These are phyloP conservation scores for Chytriomyces confervae DNA, from an alignment of 192 early-diverging fungal genomes.

Conservation along the genomic window DNA sequence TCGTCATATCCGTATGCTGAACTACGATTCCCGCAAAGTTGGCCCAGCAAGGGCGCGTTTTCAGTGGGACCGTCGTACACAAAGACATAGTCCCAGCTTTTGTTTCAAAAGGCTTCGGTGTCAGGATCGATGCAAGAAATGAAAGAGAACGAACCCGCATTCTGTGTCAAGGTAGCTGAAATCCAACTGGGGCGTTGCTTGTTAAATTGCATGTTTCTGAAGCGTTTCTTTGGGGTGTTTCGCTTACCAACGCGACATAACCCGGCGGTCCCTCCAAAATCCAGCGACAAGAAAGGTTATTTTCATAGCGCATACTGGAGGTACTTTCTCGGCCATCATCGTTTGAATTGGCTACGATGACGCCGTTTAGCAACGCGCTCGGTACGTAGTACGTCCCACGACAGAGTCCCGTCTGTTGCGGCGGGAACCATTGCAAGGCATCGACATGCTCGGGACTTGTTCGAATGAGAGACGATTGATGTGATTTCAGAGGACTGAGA, in stretches of 20 bases:
- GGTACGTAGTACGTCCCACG: constrained; percentile 9
- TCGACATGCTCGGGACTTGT: background rate
- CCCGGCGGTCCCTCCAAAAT: constrained; percentile 1
- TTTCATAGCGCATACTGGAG: background rate
- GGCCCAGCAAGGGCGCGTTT: background rate
- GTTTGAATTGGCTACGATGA: constrained; percentile 8
- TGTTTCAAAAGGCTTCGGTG: background rate
- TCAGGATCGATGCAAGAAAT: background rate
- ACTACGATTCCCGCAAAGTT: constrained; percentile 40
- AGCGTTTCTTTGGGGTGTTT: background rate
- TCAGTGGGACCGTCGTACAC: constrained; percentile 13
- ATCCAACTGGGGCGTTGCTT: constrained; percentile 2
- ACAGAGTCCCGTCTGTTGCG: constrained; percentile 4
- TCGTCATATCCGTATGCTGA: constrained; percentile 8
- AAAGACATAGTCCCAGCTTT: constrained; percentile 29
- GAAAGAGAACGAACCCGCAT: constrained; percentile 14
- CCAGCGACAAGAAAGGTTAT: constrained; percentile 14
- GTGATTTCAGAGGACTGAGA: background rate
- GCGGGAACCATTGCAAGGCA: constrained; percentile 9
- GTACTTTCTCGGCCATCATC: background rate
- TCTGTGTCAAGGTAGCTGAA: constrained; percentile 29
- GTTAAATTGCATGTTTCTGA: background rate
- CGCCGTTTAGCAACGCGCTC: constrained; percentile 3
- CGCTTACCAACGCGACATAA: constrained; percentile 7
- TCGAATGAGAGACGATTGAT: no score